Evolutionary conservation across 2,329 filamentous ascomycete genomes (phyloP), one percentile per base, ranked within the genome.

Genomic region (Helotiales sp.): DNA sequence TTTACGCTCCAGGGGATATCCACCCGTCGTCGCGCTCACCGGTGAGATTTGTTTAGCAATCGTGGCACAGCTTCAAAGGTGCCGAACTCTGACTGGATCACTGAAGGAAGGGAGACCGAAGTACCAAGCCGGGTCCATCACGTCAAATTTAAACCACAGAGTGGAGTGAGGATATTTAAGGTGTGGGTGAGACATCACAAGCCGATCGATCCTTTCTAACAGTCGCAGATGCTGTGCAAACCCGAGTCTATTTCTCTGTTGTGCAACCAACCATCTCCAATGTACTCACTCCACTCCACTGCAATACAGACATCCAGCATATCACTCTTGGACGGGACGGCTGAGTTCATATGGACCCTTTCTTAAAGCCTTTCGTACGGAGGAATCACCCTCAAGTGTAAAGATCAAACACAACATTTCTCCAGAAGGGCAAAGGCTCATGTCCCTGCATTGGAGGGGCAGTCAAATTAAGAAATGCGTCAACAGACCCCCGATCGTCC

Each of bases 31-130:
- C 24, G 57, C 22, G n/a, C 57, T 60, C n/a, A 24, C 37, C 57
- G 28, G 43, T 47, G 57, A 30, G 43, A 61, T 61, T 50, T 50
- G 45, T 61, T 61, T 34, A 57, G 54, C 54, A 57, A 34, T 55
- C 30, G 30, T 37, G 54, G 54, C 54, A 57, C 54, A 57, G 54
- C 54, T 37, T 30, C 20, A 40, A 57, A 57, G 54, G 54, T 57
- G 54, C 54, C 32, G 54, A 57, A 55, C 7, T 6, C 32, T 40
- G 10, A 17, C 24, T 60, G 37, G 37, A 22, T 60, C 22, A 60
- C 24, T 60, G 57, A 24, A 60, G 28, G 32, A 34, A 13, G n/a
- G 32, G 20, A 37, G 54, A 17, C 54, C 32, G 54, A 57, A 37
- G 20, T 57, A 20, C 52, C 54, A 57, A 37, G 54, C 4, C 54